Evolutionary conservation across 306 rosid species (phyloP).

Genomic region (Vicia sativa): DNA sequence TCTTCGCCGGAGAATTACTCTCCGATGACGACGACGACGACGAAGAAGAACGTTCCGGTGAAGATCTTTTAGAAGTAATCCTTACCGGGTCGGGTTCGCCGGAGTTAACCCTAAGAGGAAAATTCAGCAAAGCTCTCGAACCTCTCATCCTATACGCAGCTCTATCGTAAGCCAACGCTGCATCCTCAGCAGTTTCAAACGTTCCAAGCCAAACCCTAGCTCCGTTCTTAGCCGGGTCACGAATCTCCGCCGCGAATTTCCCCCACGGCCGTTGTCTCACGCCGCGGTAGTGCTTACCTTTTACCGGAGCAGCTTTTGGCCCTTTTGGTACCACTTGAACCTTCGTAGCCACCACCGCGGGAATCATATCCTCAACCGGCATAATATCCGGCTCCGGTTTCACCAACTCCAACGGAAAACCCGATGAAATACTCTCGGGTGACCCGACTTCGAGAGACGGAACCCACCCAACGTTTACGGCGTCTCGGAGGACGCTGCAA

Average conservation of each 20-base stretch:
- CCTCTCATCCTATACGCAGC: constrained; percentile 96
- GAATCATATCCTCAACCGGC: constrained; percentile 1
- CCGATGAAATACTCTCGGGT: constrained; percentile 34
- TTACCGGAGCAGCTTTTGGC: constrained; percentile 41
- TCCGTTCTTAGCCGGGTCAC: constrained; percentile 96
- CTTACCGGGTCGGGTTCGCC: constrained; percentile 96
- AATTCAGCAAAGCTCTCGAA: constrained; percentile 79
- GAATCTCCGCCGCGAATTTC: constrained; percentile 93
- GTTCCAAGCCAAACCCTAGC: constrained; percentile 98
- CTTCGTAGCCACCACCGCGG: neutral
- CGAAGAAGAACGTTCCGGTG: constrained; percentile 52
- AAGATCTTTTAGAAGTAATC: constrained; percentile 68
- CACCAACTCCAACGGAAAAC: constrained; percentile 25
- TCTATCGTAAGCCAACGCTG: constrained; percentile 88
- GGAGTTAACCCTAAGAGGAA: constrained; percentile 85
- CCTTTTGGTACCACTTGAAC: neutral
- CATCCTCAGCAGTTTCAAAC: constrained; percentile 93
- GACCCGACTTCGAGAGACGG: constrained; percentile 59
- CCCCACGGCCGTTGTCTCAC: constrained; percentile 98
- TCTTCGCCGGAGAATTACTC: constrained; percentile 54
- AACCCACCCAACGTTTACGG: constrained; percentile 78
- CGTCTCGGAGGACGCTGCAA: constrained; percentile 78
- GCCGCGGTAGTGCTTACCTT: constrained; percentile 94
- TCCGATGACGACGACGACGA: constrained; percentile 45
- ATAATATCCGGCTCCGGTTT: constrained; percentile 58